phyloP scores from a whole-genome alignment of 352 stramenopile genomes.

The Blastocystis sp. region DNA sequence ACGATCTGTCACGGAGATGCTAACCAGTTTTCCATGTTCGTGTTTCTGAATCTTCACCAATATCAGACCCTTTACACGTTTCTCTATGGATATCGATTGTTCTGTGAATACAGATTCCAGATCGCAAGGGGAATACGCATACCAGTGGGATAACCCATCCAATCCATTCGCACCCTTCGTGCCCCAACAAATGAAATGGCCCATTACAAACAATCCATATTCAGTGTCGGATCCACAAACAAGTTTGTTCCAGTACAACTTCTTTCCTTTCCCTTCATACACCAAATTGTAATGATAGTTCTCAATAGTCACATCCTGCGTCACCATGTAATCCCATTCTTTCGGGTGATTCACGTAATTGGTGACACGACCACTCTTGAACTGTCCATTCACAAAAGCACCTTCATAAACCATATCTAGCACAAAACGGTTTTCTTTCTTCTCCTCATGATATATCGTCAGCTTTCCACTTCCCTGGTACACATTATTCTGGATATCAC shows the following conservation, averaged over 20 bases:
- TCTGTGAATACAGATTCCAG: neutral
- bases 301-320: neutral
- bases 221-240: neutral
- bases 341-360: neutral
- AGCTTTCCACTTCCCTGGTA: neutral
- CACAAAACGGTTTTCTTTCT: constrained; percentile 13
- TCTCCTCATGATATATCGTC: neutral
- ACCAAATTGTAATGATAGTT: neutral
- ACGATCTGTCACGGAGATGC: neutral
- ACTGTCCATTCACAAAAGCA: neutral
- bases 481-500: neutral
- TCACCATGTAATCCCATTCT: neutral
- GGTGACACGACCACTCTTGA: neutral
- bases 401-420: neutral
- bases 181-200: neutral
- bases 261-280: neutral
- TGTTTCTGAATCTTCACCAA: neutral
- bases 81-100: neutral
- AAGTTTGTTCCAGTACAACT: neutral
- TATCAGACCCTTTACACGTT: neutral
- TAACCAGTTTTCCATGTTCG: neutral
- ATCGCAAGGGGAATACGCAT: neutral
- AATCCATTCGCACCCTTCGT: neutral
- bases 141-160: neutral
- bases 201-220: neutral